These are phyloP conservation scores for Limonium bicolor DNA, from an alignment of 148 eudicot species.

Conservation along the genomic window DNA sequence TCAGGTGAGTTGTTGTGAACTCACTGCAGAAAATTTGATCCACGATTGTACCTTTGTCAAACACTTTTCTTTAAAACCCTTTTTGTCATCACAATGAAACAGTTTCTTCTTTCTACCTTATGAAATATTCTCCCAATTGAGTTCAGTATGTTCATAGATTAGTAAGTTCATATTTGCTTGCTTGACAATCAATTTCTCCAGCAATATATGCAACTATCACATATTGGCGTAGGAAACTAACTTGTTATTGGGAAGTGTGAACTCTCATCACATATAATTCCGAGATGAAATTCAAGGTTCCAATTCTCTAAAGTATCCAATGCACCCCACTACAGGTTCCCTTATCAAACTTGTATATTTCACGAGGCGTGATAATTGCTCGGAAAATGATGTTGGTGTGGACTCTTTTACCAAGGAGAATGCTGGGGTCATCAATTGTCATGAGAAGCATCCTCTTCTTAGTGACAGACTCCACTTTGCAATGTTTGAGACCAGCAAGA, in stretches of 20 bases:
- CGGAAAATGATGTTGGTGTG: slow-evolving; percentile 12
- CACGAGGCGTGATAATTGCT: slow-evolving; percentile 18
- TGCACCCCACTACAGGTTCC: slow-evolving; percentile 45
- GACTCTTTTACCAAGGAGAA: slow-evolving; percentile 18
- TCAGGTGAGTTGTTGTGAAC: too few relatives aligned
- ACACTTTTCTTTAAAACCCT: neutral
- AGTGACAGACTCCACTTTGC: slow-evolving; percentile 69
- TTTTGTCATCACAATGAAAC: too few relatives aligned
- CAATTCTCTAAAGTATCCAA: too few relatives aligned
- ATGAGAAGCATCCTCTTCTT: slow-evolving; percentile 16
- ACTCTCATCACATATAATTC: too few relatives aligned
- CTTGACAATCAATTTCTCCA: too few relatives aligned
- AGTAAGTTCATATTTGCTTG: neutral
- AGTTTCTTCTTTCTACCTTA: neutral
- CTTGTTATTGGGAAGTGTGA: neutral
- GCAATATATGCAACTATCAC: too few relatives aligned
- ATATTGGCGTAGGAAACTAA: too few relatives aligned
- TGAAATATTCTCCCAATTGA: neutral
- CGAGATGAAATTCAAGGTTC: too few relatives aligned
- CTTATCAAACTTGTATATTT: slow-evolving; percentile 84
- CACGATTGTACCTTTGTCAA: neutral
- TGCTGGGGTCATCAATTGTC: slow-evolving; percentile 16
- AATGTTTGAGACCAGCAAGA: slow-evolving; percentile 74
- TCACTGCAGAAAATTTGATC: too few relatives aligned
- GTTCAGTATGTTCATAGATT: neutral